Conservation (phyloP, 202 grass and related monocot species). For the Saccharum hybrid region DNA sequence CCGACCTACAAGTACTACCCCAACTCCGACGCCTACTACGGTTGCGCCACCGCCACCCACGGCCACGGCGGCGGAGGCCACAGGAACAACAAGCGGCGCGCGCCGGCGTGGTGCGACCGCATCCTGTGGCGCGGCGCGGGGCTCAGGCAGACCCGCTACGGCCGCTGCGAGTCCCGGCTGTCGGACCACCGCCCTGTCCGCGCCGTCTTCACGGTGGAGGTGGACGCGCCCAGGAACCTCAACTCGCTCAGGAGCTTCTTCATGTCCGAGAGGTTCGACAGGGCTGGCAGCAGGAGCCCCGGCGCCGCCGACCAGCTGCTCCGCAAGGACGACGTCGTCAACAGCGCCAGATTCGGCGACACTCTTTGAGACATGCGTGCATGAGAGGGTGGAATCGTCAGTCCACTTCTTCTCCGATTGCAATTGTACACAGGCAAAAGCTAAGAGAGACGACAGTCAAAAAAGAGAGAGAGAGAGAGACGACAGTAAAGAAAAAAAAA, state of each 20-base stretch:
- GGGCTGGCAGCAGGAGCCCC: neutral
- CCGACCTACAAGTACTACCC: conserved; percentile 91
- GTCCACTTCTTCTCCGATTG: neutral
- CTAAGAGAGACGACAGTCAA: neutral
- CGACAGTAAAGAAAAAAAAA: neutral
- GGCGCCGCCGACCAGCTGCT: neutral
- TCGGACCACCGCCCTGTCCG: conserved; percentile 90
- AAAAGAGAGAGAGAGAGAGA: no score
- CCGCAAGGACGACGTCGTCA: conserved; percentile 24
- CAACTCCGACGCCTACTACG: conserved; percentile 79
- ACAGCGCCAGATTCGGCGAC: conserved; percentile 43
- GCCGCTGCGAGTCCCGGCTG: conserved; percentile 67
- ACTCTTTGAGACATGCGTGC: neutral
- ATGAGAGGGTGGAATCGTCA: neutral
- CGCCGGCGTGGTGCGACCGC: conserved; percentile 93
- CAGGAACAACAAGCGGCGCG: conserved; percentile 67
- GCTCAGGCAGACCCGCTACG: conserved; percentile 63
- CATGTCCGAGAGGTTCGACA: conserved; percentile 70
- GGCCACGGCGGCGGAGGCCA: neutral
- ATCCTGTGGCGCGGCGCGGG: conserved; percentile 74
- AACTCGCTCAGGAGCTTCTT: conserved; percentile 87
- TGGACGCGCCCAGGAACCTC: conserved; percentile 56
- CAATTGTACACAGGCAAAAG: neutral
- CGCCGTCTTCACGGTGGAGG: conserved; percentile 64
- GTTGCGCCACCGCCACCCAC: conserved; percentile 25